phyloP scores from a whole-genome alignment of 768 basidiomycete species.

The Cystobasidium tubakii region DNA sequence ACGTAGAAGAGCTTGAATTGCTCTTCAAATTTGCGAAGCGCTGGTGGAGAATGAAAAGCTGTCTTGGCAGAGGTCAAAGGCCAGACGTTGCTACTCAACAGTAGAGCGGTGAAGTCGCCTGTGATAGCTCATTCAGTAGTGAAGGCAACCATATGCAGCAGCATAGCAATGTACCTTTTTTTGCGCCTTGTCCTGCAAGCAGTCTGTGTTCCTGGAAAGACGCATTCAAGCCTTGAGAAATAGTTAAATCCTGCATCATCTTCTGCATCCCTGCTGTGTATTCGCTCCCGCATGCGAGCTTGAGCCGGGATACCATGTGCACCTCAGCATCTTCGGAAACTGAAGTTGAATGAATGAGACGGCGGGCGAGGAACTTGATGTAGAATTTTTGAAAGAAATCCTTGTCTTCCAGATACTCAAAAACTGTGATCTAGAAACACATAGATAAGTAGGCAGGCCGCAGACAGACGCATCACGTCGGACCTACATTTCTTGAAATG shows the following conservation, averaged over 20 bases:
- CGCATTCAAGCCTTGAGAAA: slow-evolving; percentile 90
- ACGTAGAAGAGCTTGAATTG: slow-evolving; percentile 90
- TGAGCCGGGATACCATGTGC: slow-evolving; percentile 95
- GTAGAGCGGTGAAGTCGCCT: slow-evolving; percentile 86
- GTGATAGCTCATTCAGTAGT: background rate
- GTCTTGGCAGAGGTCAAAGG: slow-evolving; percentile 76
- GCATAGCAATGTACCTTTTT: too few species aligned
- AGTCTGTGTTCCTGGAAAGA: slow-evolving; percentile 85
- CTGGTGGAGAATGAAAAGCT: slow-evolving; percentile 80
- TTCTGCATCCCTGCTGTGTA: slow-evolving; percentile 91
- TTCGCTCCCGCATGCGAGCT: slow-evolving; percentile 92
- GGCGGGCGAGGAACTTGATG: slow-evolving; percentile 83
- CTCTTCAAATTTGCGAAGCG: slow-evolving; percentile 79
- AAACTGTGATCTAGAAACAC: slow-evolving; percentile 72
- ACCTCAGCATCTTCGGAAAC: slow-evolving; percentile 94
- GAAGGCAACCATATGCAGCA: background rate
- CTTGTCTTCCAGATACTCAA: slow-evolving; percentile 98
- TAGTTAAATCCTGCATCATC: slow-evolving; percentile 95
- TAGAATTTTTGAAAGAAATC: slow-evolving; percentile 99
- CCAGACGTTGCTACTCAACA: slow-evolving; percentile 94
- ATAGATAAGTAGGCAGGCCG: background rate
- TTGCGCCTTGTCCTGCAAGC: slow-evolving; percentile 60
- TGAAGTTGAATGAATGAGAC: slow-evolving; percentile 81
- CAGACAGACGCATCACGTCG: background rate
- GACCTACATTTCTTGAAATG: slow-evolving; percentile 77